These are phyloP conservation scores for Podosphaera xanthii DNA, from an alignment of 2,329 filamentous ascomycete genomes.

Conservation along the genomic window DNA sequence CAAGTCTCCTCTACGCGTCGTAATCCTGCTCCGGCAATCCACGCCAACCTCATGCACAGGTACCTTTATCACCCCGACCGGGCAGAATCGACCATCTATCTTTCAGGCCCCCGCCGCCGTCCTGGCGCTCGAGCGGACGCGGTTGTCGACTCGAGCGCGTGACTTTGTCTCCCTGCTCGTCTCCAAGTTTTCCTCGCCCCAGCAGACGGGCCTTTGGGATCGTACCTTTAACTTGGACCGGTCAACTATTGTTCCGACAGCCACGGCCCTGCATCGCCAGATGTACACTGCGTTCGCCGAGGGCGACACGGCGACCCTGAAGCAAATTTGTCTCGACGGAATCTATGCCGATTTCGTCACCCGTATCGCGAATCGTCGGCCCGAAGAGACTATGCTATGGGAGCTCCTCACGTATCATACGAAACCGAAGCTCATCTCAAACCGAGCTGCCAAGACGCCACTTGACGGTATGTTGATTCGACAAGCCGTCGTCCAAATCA, in stretches of 20 bases:
- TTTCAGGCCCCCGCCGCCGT: slow-evolving; percentile 10
- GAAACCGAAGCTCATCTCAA: slow-evolving; percentile 20
- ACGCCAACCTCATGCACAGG: slow-evolving; percentile 7
- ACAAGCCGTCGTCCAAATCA: slow-evolving; percentile 37
- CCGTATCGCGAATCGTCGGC: slow-evolving; percentile 28
- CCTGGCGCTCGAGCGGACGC: slow-evolving; percentile 12
- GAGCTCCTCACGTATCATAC: slow-evolving; percentile 29
- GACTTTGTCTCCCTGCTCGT: slow-evolving; percentile 10
- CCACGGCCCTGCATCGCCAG: slow-evolving; percentile 33
- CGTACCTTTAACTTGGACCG: slow-evolving; percentile 21
- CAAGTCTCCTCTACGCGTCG: slow-evolving; percentile 4
- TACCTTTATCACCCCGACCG: slow-evolving; percentile 18
- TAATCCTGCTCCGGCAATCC: slow-evolving; percentile 5
- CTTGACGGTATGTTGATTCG: slow-evolving; percentile 23
- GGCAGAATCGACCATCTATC: slow-evolving; percentile 13
- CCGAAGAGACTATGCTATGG: slow-evolving; percentile 25
- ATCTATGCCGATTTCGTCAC: slow-evolving; percentile 28
- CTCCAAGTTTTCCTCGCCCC: slow-evolving; percentile 12
- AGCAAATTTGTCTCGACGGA: slow-evolving; percentile 28
- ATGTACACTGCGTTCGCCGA: slow-evolving; percentile 39
- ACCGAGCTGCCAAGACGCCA: slow-evolving; percentile 27
- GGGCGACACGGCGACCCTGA: slow-evolving; percentile 28
- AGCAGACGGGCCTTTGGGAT: slow-evolving; percentile 5
- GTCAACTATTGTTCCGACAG: slow-evolving; percentile 25
- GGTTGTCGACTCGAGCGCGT: slow-evolving; percentile 8